A percentile compares a stretch with the other conserved stretches of the same genome.
These are phyloP conservation scores for Hypholoma sublateritium DNA, from an alignment of 768 basidiomycete species.

Conservation along the genomic window DNA sequence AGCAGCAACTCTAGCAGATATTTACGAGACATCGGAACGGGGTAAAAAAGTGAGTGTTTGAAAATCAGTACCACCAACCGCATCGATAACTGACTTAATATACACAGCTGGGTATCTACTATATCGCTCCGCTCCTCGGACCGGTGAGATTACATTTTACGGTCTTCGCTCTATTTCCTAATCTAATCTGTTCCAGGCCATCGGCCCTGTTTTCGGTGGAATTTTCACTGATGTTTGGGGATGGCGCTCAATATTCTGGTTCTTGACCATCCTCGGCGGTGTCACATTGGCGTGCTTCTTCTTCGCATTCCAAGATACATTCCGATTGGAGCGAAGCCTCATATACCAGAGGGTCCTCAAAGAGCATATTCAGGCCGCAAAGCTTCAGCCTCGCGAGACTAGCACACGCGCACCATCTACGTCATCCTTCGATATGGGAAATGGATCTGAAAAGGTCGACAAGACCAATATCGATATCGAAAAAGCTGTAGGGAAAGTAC, in stretches of 20 bases:
- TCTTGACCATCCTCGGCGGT: slow-evolving; percentile 65
- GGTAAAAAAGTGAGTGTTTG: slow-evolving; percentile 51
- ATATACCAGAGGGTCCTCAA: slow-evolving; percentile 71
- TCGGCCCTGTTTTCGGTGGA: slow-evolving; percentile 75
- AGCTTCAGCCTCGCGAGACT: background rate
- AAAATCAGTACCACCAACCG: background rate
- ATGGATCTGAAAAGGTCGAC: background rate
- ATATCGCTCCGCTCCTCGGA: slow-evolving; percentile 79
- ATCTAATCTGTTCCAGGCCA: slow-evolving; percentile 24
- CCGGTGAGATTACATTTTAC: slow-evolving; percentile 35
- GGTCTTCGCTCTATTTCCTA: background rate
- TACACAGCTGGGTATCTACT: slow-evolving; percentile 73
- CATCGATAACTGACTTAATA: background rate
- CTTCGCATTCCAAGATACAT: slow-evolving; percentile 78
- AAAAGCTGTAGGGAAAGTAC: slow-evolving; percentile 26
- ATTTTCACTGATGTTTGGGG: slow-evolving; percentile 60
- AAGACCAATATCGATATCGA: slow-evolving; percentile 14
- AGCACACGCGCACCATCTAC: background rate
- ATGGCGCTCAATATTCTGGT: slow-evolving; percentile 87
- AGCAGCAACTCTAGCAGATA: slow-evolving; percentile 76
- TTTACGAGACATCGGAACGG: slow-evolving; percentile 71
- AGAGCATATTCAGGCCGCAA: slow-evolving; percentile 30
- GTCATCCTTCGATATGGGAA: background rate
- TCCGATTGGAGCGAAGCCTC: slow-evolving; percentile 77
- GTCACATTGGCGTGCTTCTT: slow-evolving; percentile 55